Conservation (phyloP, 2,329 filamentous ascomycete species). For the Chalara sp. region DNA sequence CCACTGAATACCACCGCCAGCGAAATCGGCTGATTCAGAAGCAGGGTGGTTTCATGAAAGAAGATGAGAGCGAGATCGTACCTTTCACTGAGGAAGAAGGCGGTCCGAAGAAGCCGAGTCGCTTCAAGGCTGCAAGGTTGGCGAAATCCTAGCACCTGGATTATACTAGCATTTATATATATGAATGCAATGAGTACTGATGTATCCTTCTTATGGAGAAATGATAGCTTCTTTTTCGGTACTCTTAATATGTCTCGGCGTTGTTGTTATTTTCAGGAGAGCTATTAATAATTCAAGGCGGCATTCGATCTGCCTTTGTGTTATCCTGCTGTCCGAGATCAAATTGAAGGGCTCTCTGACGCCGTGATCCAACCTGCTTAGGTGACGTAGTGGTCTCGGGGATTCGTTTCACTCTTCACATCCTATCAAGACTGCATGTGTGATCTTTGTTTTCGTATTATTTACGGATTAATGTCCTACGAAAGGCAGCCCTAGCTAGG, state of each 20-base stretch:
- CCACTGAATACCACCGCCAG: constrained; percentile 73
- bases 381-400: constrained; percentile 40
- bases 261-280: too few species aligned
- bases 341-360: constrained; percentile 55
- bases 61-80: constrained; percentile 57
- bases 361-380: constrained; percentile 30
- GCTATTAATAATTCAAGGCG: constrained; percentile 38
- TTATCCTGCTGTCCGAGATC: constrained; percentile 51
- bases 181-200: not conserved
- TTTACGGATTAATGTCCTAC: too few species aligned
- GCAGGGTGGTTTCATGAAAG: constrained; percentile 73
- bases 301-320: constrained; percentile 46
- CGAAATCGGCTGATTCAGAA: constrained; percentile 78
- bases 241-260: too few species aligned
- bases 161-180: not conserved
- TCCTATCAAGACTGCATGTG: not conserved
- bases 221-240: too few species aligned
- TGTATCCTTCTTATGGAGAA: too few species aligned
- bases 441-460: too few species aligned
- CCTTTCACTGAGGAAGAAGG: constrained; percentile 61
- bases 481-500: too few species aligned
- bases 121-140: constrained; percentile 66
- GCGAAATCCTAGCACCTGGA: constrained; percentile 37
- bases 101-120: constrained; percentile 57
- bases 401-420: constrained; percentile 51